Evolutionary conservation across 805 yeast genomes (phyloP).

Genomic region (Pichia nanzhaoensis): DNA sequence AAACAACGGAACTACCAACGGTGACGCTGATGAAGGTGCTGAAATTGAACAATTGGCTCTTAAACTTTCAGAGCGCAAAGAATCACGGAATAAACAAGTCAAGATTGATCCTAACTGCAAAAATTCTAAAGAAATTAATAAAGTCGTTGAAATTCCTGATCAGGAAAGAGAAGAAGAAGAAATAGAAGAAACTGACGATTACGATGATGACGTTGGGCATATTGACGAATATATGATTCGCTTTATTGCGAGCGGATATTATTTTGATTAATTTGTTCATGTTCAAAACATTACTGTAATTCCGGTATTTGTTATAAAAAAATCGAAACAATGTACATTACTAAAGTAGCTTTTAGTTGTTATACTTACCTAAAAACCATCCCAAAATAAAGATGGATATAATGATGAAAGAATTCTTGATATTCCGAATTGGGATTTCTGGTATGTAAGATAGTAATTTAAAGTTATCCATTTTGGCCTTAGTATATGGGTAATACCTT

Average conservation of each 20-base stretch:
- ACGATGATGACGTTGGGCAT: slow-evolving; percentile 65
- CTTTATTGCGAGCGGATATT: slow-evolving; percentile 78
- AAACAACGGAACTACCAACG: slow-evolving; percentile 33
- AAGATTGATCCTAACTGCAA: slow-evolving; percentile 4
- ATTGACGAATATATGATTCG: slow-evolving; percentile 96
- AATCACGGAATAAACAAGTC: slow-evolving; percentile 5
- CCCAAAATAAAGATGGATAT: slow-evolving; percentile 10
- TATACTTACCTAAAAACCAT: slow-evolving; percentile 7
- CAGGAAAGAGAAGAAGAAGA: neutral
- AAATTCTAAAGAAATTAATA: slow-evolving; percentile 12
- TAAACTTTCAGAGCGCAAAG: slow-evolving; percentile 15
- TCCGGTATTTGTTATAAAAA: neutral
- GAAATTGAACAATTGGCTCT: slow-evolving; percentile 21
- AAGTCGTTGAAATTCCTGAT: neutral
- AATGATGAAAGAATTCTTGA: neutral
- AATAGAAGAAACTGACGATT: slow-evolving; percentile 34
- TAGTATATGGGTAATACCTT: slow-evolving; percentile 59
- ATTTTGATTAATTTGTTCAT: slow-evolving; percentile 33
- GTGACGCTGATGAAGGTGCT: slow-evolving; percentile 16
- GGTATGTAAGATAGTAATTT: slow-evolving; percentile 12
- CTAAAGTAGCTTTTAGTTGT: too few species aligned
- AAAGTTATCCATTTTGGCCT: slow-evolving; percentile 22
- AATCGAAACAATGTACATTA: too few species aligned
- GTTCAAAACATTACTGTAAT: neutral
- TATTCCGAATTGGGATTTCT: slow-evolving; percentile 10